phyloP scores from a whole-genome alignment of 176 grass and related monocot species.

The Leersia perrieri region DNA sequence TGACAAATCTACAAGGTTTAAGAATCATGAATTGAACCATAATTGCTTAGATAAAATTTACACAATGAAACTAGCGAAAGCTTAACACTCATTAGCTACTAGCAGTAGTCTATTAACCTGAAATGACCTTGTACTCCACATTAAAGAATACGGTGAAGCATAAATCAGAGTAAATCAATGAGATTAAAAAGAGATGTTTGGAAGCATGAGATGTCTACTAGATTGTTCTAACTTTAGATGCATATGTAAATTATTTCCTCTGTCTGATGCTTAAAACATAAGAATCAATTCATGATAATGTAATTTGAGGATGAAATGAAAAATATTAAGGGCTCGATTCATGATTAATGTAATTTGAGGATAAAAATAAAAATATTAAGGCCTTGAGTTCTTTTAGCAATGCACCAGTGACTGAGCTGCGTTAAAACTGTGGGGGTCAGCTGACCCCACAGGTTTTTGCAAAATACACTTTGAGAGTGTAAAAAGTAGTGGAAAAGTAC shows the following conservation, averaged over 20 bases:
- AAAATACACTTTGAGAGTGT: no score
- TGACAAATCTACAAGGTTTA: constrained; percentile 2
- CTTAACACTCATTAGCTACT: not conserved
- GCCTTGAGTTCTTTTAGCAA: not conserved
- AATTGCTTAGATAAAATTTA: not conserved
- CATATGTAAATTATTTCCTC: not conserved
- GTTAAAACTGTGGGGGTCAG: no score
- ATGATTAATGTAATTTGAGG: constrained; percentile 6
- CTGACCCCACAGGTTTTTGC: no score
- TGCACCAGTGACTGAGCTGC: no score
- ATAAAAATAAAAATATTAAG: not conserved
- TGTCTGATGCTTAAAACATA: constrained; percentile 4
- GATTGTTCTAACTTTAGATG: not conserved
- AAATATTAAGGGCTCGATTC: not conserved
- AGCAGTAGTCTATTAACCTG: not conserved
- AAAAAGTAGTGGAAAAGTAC: no score
- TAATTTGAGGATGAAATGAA: constrained; percentile 4
- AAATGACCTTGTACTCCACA: not conserved
- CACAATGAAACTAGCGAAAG: not conserved
- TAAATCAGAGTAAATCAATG: not conserved
- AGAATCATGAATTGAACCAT: constrained; percentile 1
- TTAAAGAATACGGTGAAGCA: not conserved
- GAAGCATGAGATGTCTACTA: constrained; percentile 1
- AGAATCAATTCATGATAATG: not conserved
- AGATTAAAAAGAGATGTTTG: not conserved